Percentiles rank a stretch among this genome's conserved stretches.
These are phyloP conservation scores for Kazachstania kunashirensis DNA, from an alignment of 805 yeast genomes.

Conservation along the genomic window DNA sequence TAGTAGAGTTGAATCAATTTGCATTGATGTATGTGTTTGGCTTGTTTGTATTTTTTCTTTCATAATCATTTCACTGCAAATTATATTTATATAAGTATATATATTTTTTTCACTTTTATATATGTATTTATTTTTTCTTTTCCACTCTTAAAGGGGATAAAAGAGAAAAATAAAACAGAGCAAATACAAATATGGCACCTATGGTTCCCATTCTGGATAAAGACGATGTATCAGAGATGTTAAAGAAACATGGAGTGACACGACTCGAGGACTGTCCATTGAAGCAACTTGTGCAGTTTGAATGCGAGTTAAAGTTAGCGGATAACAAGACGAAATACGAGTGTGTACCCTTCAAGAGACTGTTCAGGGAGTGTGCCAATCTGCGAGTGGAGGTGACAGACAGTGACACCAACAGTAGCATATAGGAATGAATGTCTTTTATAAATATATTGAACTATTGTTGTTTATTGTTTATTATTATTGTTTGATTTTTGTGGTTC, in stretches of 20 bases:
- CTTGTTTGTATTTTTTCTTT: not conserved
- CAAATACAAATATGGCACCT: slow-evolving; percentile 6
- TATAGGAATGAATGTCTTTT: no score
- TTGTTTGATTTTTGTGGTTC: no score
- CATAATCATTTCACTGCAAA: not conserved
- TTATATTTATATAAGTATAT: not conserved
- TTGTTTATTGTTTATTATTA: no score
- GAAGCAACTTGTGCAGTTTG: slow-evolving; percentile 36
- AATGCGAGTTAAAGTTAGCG: slow-evolving; percentile 32
- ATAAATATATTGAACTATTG: no score
- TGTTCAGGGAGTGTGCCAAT: slow-evolving; percentile 34
- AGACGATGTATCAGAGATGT: slow-evolving; percentile 14
- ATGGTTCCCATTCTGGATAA: slow-evolving; percentile 20
- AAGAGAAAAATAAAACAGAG: not conserved
- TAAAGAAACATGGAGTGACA: not conserved
- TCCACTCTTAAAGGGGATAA: not conserved
- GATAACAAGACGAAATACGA: slow-evolving; percentile 32
- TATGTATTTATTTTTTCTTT: not conserved
- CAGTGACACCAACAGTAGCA: no score
- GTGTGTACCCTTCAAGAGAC: slow-evolving; percentile 41
- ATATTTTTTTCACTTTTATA: not conserved
- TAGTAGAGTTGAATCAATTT: slow-evolving; percentile 2
- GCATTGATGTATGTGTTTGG: not conserved
- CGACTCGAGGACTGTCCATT: slow-evolving; percentile 23
- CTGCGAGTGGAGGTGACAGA: slow-evolving; percentile 5